Evolutionary conservation across 2,329 filamentous ascomycete genomes (phyloP).

Genomic region (Bipolaris zeicola): DNA sequence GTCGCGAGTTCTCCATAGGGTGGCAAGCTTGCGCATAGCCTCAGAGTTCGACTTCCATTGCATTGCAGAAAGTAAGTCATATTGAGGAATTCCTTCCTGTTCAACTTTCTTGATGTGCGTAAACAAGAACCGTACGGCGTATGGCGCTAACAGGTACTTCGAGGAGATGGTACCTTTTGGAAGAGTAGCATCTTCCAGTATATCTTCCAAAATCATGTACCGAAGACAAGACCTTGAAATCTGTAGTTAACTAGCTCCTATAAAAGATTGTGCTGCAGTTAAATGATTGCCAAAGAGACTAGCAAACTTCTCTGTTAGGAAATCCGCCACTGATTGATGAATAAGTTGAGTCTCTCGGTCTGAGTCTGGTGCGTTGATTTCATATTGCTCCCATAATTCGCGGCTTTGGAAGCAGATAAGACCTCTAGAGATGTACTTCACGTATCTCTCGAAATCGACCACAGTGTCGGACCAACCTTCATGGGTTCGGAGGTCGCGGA

Average conservation of each 20-base stretch:
- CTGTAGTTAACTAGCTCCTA: conserved; percentile 17
- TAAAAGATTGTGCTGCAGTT: conserved; percentile 15
- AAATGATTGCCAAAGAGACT: background rate
- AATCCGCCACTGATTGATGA: background rate
- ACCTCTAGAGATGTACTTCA: conserved; percentile 19
- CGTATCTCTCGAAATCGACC: conserved; percentile 13
- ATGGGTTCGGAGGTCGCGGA: conserved; percentile 8
- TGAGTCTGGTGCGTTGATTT: conserved; percentile 12
- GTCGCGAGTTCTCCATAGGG: background rate
- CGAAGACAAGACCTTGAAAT: conserved; percentile 24
- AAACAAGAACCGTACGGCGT: background rate
- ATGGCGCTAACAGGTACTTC: background rate
- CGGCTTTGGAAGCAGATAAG: conserved; percentile 17
- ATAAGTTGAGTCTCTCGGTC: conserved; percentile 22
- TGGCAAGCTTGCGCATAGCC: background rate
- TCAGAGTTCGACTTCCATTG: background rate
- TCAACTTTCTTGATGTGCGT: background rate
- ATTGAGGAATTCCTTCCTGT: background rate
- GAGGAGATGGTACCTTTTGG: background rate
- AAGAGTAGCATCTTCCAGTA: background rate
- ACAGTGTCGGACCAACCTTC: conserved; percentile 10
- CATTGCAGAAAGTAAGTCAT: background rate
- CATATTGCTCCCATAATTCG: conserved; percentile 19
- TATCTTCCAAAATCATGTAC: background rate
- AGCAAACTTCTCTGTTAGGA: background rate